Conservation (phyloP, 2,329 filamentous ascomycete species). For the Ceratocystis cacaofunesta region DNA sequence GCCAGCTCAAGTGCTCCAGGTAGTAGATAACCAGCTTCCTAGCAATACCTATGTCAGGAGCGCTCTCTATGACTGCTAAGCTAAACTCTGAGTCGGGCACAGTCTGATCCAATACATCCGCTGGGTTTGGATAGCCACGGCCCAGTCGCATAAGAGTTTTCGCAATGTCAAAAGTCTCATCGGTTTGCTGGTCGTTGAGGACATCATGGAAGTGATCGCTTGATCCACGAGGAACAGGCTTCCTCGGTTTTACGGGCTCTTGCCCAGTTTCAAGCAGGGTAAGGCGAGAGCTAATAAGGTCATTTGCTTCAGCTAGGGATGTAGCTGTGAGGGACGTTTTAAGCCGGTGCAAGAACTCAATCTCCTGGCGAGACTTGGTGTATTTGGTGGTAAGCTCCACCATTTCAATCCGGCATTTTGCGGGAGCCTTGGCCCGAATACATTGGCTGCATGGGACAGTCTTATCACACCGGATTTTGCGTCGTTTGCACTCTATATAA, state of each 20-base stretch:
- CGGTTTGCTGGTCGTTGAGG: constrained; percentile 6
- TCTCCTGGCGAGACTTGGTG: constrained; percentile 17
- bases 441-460: constrained; percentile 16
- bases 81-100: neutral
- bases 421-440: constrained; percentile 14
- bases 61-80: neutral
- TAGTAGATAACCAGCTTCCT: constrained; percentile 14
- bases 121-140: constrained; percentile 12
- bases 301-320: constrained; percentile 8
- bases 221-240: neutral
- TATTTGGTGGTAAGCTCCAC: constrained; percentile 16
- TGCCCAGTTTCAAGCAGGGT: constrained; percentile 15
- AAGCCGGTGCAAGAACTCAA: constrained; percentile 14
- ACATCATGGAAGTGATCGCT: constrained; percentile 12
- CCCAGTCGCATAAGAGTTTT: constrained; percentile 13
- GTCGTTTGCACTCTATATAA: constrained; percentile 14
- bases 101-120: neutral
- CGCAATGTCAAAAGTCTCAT: constrained; percentile 11
- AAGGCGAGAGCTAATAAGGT: constrained; percentile 8
- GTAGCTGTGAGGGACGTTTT: constrained; percentile 8
- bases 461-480: constrained; percentile 16
- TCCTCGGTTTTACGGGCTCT: constrained; percentile 2
- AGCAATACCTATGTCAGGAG: neutral
- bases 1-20: constrained; percentile 15
- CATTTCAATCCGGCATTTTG: constrained; percentile 14